Conservation (phyloP, 1,139 yeast genomes). For the Arxiozyma telluris region DNA sequence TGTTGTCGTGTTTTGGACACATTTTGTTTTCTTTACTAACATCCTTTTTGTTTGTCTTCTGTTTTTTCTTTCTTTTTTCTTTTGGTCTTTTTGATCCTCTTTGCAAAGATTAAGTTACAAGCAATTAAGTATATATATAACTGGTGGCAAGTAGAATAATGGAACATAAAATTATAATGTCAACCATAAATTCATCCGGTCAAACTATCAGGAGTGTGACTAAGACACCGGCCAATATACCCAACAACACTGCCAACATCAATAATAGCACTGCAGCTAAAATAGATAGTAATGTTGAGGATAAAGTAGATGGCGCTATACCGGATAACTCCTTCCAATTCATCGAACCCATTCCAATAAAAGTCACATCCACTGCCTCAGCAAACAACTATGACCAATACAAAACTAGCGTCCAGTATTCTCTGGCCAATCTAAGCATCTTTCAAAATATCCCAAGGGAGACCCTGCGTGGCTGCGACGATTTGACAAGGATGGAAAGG, state of each 20-base stretch:
- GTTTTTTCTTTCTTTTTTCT: too few species aligned
- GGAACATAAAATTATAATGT: not conserved
- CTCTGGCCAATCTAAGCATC: conserved; percentile 25
- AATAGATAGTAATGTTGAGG: not conserved
- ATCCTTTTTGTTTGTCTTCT: too few species aligned
- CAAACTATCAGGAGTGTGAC: not conserved
- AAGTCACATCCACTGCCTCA: conserved; percentile 15
- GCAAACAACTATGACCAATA: not conserved
- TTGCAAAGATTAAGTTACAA: too few species aligned
- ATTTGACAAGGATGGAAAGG: conserved; percentile 48
- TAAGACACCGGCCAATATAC: not conserved
- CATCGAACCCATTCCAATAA: conserved; percentile 25
- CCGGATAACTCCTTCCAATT: conserved; percentile 15
- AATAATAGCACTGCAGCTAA: not conserved
- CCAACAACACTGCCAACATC: not conserved
- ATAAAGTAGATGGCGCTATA: not conserved
- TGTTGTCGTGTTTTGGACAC: too few species aligned
- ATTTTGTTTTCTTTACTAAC: too few species aligned
- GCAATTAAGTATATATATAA: not conserved
- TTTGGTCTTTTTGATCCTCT: not conserved
- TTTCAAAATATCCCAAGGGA: conserved; percentile 29
- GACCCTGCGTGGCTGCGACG: conserved; percentile 42
- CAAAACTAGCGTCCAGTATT: conserved; percentile 16
- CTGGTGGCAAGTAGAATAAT: too few species aligned
- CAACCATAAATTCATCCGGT: not conserved